A percentile compares a stretch with the other conserved stretches of the same genome.
These are phyloP conservation scores for Furcasterigmium sp. DNA, from an alignment of 2,329 filamentous ascomycete species.

Conservation along the genomic window DNA sequence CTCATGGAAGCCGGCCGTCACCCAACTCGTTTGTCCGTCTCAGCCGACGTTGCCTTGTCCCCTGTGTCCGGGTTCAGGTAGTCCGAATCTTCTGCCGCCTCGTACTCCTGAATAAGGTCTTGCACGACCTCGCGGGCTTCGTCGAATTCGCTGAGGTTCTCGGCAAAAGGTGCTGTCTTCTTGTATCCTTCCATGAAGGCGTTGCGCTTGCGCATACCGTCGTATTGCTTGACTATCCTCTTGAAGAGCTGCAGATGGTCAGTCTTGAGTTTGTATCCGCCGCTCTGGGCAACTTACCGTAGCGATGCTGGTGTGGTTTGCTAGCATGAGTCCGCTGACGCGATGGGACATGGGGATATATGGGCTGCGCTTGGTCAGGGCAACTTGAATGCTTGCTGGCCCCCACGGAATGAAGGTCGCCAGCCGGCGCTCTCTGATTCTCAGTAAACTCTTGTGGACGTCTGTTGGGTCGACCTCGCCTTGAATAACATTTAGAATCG, in stretches of 20 bases:
- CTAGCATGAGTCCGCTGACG: constrained; percentile 94
- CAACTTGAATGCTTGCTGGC: constrained; percentile 94
- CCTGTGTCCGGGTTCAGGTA: constrained; percentile 74
- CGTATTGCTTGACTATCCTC: constrained; percentile 86
- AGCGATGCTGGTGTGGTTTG: constrained; percentile 95
- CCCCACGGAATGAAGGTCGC: constrained; percentile 99
- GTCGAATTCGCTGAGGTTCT: constrained; percentile 91
- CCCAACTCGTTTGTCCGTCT: constrained; percentile 45
- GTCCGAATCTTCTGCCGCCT: constrained; percentile 85
- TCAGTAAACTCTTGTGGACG: constrained; percentile 94
- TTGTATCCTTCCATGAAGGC: constrained; percentile 96
- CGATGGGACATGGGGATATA: constrained; percentile 92
- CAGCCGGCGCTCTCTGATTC: constrained; percentile 88
- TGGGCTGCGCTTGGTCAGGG: constrained; percentile 91
- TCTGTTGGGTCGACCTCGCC: constrained; percentile 97
- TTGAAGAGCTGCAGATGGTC: constrained; percentile 66
- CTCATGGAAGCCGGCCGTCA: constrained; percentile 15
- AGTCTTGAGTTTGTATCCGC: not conserved
- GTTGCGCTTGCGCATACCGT: constrained; percentile 90
- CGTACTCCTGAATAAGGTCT: constrained; percentile 90
- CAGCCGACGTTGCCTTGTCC: constrained; percentile 45
- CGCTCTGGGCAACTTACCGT: constrained; percentile 49
- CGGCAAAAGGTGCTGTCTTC: constrained; percentile 87
- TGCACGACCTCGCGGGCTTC: constrained; percentile 87
- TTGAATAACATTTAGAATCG: constrained; percentile 97